phyloP scores from a whole-genome alignment of 73 alveolate species.

The Symbiodinium natans region DNA sequence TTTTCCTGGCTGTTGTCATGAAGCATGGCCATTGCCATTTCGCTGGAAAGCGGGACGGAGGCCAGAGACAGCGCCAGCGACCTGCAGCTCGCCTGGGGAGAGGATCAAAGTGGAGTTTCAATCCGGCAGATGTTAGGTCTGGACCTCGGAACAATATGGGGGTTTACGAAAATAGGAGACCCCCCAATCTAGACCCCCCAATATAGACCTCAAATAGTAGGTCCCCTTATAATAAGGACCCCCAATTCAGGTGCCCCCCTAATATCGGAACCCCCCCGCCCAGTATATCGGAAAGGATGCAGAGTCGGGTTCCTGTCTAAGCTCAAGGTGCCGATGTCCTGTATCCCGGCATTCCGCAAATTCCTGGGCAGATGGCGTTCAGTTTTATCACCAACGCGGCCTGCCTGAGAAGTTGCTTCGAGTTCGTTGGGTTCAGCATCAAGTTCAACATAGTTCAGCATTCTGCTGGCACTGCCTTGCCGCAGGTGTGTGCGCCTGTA shows the following conservation, averaged over 20 bases:
- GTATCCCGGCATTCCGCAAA: constrained; percentile 77
- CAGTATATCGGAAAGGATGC: no score
- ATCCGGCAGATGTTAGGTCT: constrained; percentile 81
- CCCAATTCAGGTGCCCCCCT: no score
- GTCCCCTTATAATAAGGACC: no score
- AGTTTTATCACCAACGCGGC: constrained; percentile 63
- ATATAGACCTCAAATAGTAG: no score
- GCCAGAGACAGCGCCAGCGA: constrained; percentile 52
- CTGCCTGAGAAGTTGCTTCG: background rate
- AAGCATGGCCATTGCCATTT: no score
- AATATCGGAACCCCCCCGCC: no score
- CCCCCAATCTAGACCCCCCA: no score
- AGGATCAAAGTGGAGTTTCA: constrained; percentile 49
- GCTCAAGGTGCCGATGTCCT: constrained; percentile 82
- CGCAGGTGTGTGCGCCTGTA: background rate
- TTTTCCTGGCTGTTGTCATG: background rate
- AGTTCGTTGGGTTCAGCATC: background rate
- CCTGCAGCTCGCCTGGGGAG: constrained; percentile 83
- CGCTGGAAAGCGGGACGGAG: background rate
- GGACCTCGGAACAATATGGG: background rate
- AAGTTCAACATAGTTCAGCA: no score
- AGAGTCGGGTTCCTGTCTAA: background rate
- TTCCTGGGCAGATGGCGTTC: constrained; percentile 85
- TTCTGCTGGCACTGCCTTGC: no score
- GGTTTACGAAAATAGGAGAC: no score